Conservation (phyloP, 2,329 filamentous ascomycete species). For the Trichoderma breve region DNA sequence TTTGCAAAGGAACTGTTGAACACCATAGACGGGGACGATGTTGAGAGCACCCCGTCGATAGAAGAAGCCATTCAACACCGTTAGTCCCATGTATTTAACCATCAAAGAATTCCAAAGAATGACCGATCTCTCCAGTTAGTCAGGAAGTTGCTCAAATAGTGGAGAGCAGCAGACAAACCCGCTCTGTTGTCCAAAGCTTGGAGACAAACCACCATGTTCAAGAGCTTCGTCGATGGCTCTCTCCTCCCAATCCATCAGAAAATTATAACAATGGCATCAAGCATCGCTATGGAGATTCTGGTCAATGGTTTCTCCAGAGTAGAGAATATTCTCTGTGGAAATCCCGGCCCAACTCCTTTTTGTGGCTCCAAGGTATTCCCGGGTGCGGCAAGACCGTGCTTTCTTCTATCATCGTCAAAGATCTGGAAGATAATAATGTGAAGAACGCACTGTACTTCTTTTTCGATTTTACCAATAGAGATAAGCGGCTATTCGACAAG, state of each 20-base stretch:
- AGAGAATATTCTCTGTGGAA: background rate
- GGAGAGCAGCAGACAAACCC: background rate
- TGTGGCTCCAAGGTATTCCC: no score
- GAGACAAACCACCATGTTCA: background rate
- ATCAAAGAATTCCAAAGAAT: background rate
- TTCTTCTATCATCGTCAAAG: no score
- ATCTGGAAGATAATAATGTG: no score
- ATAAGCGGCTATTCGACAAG: no score
- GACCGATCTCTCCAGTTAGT: background rate
- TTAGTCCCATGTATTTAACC: background rate
- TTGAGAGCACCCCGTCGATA: background rate
- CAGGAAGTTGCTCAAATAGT: background rate
- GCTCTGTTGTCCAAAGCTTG: background rate
- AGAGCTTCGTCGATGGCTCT: background rate
- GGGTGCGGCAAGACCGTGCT: no score
- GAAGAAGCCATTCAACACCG: background rate
- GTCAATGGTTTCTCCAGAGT: background rate
- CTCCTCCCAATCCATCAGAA: background rate
- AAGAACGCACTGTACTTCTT: no score
- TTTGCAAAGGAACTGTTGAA: background rate
- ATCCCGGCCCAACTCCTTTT: background rate
- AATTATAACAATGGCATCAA: background rate
- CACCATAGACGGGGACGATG: background rate
- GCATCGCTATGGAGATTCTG: background rate
- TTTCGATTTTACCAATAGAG: no score